Base-by-base conservation (phyloP, 441 rosid species). In the Omphalea diandra region DNA sequence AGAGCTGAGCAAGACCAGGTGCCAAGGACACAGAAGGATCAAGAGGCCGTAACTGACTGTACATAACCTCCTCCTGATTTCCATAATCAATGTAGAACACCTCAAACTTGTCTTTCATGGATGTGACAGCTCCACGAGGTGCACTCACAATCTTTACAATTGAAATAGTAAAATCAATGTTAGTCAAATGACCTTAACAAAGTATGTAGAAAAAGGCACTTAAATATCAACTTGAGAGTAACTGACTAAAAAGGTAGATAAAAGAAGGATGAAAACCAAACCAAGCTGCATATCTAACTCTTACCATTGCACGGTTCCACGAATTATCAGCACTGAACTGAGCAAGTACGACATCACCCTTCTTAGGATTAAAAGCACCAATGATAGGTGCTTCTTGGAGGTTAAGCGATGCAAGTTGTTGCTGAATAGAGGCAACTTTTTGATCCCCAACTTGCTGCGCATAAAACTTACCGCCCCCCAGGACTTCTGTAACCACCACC, bases 271-370 rank as follows among this genome's bases (percentile, higher is more conserved):
- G 29, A 55, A 36, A 66, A 52, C 26, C 33, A 8, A 53, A 65
- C 54, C 9, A 15, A 44, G 22, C 7, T 41, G 56, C 31, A 60
- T 27, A 59, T 55, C 32, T 72, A 20, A 40, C 7, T 56, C 86
- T 80, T 80, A 95, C 99, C 97, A 95, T 83, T 68, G 98, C 97
- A 65, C 99, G 84, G 79, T 95, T 95, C 98, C 99, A 95, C 52
- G 99, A 88, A 69, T 93, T 84, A 82, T 93, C 99, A 3, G 88
- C 85, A 65, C 95, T 91, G 74, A 86, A 91, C 76, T 93, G 98
- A 65, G 98, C 97, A 74, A 93, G 97, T 64, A 95, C 90, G 63
- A 86, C 72, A 64, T 95, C 98, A 66, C 97, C 98, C 81, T 76
- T 93, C 85, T 85, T 91, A 24, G 98, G 99, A 76, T 81, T 90